Evolutionary conservation across 257 asterid genomes (phyloP).

Genomic region (Rhazya stricta): DNA sequence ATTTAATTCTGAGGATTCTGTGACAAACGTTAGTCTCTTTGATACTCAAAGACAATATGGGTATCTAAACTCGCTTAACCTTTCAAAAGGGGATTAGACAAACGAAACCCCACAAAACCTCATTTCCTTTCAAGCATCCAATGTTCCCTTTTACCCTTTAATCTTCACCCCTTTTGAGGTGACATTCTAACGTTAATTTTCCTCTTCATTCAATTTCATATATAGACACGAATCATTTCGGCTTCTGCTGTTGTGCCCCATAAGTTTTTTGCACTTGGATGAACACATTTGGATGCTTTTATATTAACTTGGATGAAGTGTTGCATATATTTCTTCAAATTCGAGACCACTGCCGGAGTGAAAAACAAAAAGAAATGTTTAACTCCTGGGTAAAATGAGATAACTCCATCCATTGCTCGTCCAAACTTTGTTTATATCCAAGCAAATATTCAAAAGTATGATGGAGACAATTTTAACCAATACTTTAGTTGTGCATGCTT

Average conservation of each 20-base stretch:
- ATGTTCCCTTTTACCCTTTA: conserved; percentile 43
- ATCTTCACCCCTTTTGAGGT: conserved; percentile 62
- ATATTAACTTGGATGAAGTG: neutral
- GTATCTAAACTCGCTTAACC: conserved; percentile 32
- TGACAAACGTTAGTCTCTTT: conserved; percentile 69
- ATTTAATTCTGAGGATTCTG: conserved; percentile 46
- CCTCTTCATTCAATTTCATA: neutral
- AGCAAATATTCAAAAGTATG: neutral
- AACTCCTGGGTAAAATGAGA: neutral
- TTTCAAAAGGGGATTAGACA: conserved; percentile 38
- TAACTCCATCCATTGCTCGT: neutral
- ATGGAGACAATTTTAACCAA: neutral
- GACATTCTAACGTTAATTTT: conserved; percentile 16
- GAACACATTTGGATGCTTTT: conserved; percentile 19
- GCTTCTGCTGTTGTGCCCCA: conserved; percentile 6
- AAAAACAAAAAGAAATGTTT: neutral
- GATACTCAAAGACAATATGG: conserved; percentile 59
- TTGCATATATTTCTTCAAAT: conserved; percentile 19
- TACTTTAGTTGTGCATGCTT: neutral
- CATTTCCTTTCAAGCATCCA: conserved; percentile 63
- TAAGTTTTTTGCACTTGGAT: conserved; percentile 23
- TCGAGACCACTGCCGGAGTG: conserved; percentile 5
- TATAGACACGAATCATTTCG: conserved; percentile 12
- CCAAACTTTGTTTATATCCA: neutral
- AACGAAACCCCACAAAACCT: conserved; percentile 56